Base-by-base conservation (phyloP, 2,329 filamentous ascomycete genomes). In the Bipolaris oryzae region DNA sequence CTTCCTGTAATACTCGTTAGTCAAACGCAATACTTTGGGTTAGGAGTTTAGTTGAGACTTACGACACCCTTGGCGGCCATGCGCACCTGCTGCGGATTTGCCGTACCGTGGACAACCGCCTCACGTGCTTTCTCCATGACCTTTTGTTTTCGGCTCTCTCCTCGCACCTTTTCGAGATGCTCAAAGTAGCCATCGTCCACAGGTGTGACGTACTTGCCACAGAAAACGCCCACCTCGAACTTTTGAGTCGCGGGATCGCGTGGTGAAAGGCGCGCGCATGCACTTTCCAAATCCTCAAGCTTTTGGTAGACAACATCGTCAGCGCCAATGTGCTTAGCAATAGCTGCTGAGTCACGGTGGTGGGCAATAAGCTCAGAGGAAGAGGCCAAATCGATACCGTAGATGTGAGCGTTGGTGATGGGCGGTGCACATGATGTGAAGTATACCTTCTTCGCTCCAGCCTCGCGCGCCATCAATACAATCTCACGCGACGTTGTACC, bases 201-300 rank as follows among this genome's bases (percentile, higher is more conserved):
- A 0, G 87, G 86, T 0, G 94, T 97, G 59, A 91, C 83, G 76
- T 97, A 97, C 62, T 87, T 86, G 43, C 94, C 94, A 71, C 88
- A 92, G 79, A 98, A 97, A 7, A 97, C 93, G 51, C 94, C 93
- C 2, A 96, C 87, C 73, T 98, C 94, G 64, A 97, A 97, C 53
- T 88, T 81, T 61, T 84, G 80, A 7, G 81, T 81, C 67, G 85
- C 74, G 33, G 80, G 78, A 58, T 84, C 77, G 53, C 84, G 79
- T 48, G 87, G 83, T 58, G 86, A 87, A 3, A 91, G 84, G 64
- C 92, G 87, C 1, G 87, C 84, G 71, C 93, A 97, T 0, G 92
- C 87, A 28, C 83, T 86, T 71, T 89, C 88, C n/a, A 98, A 81
- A 68, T 96, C 93, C 1, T 87, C 83, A 1, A 98, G 84, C 15